These are phyloP conservation scores for Suillus fuscotomentosus DNA, from an alignment of 768 basidiomycete genomes.

Conservation along the genomic window DNA sequence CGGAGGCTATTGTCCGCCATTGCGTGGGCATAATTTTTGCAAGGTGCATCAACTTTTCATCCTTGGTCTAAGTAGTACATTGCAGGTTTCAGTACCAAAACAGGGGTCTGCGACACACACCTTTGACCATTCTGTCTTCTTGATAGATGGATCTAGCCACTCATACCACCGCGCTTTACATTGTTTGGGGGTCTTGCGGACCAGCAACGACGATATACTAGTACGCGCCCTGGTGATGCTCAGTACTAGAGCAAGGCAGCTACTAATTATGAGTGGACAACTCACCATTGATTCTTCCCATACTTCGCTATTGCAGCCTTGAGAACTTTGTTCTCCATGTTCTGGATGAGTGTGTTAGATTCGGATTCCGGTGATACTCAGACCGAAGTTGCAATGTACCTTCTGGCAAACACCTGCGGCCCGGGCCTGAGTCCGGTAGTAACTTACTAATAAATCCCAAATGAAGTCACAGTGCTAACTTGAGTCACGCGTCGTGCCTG, in stretches of 20 bases:
- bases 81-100: neutral
- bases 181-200: conserved; percentile 98
- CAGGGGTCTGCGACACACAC: conserved; percentile 36
- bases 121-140: conserved; percentile 99
- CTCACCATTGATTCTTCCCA: conserved; percentile 92
- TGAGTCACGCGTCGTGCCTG: conserved; percentile 6
- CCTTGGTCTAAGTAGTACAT: conserved; percentile 68
- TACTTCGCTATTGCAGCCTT: conserved; percentile 99
- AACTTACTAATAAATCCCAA: neutral
- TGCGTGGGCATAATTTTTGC: conserved; percentile 99
- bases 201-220: conserved; percentile 95
- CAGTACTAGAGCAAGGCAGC: neutral
- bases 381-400: conserved; percentile 36
- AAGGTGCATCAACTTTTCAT: conserved; percentile 96
- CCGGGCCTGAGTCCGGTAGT: no score
- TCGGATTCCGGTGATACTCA: neutral
- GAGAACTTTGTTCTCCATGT: conserved; percentile 97
- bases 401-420: conserved; percentile 89
- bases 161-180: conserved; percentile 99
- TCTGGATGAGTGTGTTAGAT: conserved; percentile 42
- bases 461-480: neutral
- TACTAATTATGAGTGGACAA: conserved; percentile 11
- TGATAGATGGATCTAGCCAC: conserved; percentile 99
- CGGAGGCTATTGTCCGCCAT: conserved; percentile 99
- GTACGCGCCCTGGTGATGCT: conserved; percentile 75